A percentile compares a stretch with the other conserved stretches of the same genome.
phyloP scores from a whole-genome alignment of 768 basidiomycete species.

The Kwoniella sp. region DNA sequence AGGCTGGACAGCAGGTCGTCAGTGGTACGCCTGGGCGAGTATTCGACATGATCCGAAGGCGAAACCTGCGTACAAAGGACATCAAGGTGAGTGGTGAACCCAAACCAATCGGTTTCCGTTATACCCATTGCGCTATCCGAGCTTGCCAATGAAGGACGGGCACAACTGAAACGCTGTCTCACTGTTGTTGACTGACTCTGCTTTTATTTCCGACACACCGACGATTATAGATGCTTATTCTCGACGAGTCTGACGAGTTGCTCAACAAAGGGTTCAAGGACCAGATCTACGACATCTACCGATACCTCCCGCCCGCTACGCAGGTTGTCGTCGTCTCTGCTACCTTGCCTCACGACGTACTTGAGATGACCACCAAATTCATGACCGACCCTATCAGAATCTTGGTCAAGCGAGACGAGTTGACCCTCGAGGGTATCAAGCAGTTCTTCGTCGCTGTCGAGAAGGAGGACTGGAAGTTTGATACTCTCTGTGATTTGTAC shows the following conservation, averaged over 20 bases:
- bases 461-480: conserved; percentile 99
- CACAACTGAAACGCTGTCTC: neutral
- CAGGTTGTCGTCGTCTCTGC: conserved; percentile 96
- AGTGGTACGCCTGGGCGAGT: conserved; percentile 97
- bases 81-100: conserved; percentile 99
- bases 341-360: conserved; percentile 91
- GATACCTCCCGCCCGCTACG: conserved; percentile 93
- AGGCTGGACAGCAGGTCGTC: conserved; percentile 96
- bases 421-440: conserved; percentile 76
- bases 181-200: neutral
- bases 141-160: no score
- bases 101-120: no score
- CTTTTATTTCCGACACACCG: neutral
- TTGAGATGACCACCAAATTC: conserved; percentile 99
- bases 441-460: conserved; percentile 81
- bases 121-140: no score
- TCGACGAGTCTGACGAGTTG: conserved; percentile 78
- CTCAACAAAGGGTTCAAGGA: conserved; percentile 99
- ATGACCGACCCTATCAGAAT: conserved; percentile 96
- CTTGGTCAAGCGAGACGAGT: conserved; percentile 97
- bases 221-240: conserved; percentile 52
- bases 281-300: conserved; percentile 98
- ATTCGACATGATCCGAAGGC: conserved; percentile 97
- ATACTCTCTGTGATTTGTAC: conserved; percentile 94
- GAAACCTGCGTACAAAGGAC: conserved; percentile 88